Conservation (phyloP, 345 rosid species). For the Mangifera indica region DNA sequence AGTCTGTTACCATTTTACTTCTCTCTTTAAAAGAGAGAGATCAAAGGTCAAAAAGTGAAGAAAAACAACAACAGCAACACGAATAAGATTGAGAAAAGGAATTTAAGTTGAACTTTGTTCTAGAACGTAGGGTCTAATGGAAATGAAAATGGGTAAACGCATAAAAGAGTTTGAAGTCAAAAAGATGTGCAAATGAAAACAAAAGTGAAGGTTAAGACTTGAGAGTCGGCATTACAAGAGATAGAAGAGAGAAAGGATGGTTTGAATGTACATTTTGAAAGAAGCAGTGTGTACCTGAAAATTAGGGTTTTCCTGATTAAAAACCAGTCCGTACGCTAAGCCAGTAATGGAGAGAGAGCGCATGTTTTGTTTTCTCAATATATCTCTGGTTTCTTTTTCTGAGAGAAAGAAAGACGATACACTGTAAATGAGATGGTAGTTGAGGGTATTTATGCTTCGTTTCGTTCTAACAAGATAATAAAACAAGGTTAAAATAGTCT, state of each 20-base stretch:
- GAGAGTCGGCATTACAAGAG: constrained; percentile 11
- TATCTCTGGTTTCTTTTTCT: constrained; percentile 5
- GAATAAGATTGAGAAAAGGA: constrained; percentile 3
- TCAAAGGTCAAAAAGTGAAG: not conserved
- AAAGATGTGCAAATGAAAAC: not conserved
- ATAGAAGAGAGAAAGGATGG: not conserved
- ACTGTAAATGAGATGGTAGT: constrained; percentile 18
- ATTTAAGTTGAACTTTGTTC: not conserved
- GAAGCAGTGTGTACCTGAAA: constrained; percentile 19
- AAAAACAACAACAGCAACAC: not conserved
- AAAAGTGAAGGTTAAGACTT: not conserved
- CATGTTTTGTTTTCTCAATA: not conserved
- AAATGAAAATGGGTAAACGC: too few relatives aligned
- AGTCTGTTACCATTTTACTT: constrained; percentile 36
- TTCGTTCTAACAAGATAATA: constrained; percentile 13
- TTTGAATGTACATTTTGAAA: constrained; percentile 23
- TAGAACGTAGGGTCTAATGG: not conserved
- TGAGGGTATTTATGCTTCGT: constrained; percentile 44
- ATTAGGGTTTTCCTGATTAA: constrained; percentile 36
- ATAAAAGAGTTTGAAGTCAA: not conserved
- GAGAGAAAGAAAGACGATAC: not conserved
- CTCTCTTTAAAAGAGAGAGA: not conserved
- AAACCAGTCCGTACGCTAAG: constrained; percentile 29
- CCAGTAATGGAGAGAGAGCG: constrained; percentile 4
- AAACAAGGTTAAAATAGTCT: constrained; percentile 2